Evolutionary conservation across 2,329 filamentous ascomycete genomes (phyloP).

Genomic region (Colletotrichum costaricense): DNA sequence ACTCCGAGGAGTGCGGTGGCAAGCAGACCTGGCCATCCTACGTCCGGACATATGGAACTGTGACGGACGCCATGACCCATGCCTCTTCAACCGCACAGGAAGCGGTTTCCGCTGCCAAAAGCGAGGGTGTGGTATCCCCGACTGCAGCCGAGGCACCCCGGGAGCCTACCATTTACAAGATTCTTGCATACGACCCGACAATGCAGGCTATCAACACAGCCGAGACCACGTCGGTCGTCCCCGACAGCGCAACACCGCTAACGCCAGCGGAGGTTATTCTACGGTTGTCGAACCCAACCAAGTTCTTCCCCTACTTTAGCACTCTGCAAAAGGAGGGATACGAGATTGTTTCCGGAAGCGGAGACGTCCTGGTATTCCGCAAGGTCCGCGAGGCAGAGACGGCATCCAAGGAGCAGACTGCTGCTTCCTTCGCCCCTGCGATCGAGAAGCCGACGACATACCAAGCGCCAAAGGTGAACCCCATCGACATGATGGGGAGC

Average conservation of each 20-base stretch:
- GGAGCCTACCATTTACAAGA: constrained; percentile 63
- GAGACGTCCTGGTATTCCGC: constrained; percentile 74
- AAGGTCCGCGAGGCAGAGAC: constrained; percentile 58
- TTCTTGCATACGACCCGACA: constrained; percentile 73
- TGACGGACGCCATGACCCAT: constrained; percentile 19
- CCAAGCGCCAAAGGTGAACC: constrained; percentile 57
- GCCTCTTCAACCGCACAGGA: background rate
- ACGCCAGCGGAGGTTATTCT: constrained; percentile 71
- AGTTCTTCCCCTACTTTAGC: constrained; percentile 73
- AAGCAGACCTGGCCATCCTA: constrained; percentile 47
- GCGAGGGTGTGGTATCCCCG: background rate
- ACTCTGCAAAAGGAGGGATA: constrained; percentile 71
- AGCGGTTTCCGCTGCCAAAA: background rate
- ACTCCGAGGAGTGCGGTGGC: constrained; percentile 54
- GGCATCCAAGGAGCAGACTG: constrained; percentile 26
- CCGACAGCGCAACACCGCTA: constrained; percentile 59
- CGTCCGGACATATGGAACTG: constrained; percentile 47
- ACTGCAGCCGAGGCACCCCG: constrained; percentile 18
- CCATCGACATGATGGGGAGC: constrained; percentile 67
- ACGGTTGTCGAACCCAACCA: constrained; percentile 69
- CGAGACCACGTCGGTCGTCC: constrained; percentile 68
- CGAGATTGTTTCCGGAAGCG: constrained; percentile 72
- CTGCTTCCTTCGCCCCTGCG: background rate
- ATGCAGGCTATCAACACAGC: constrained; percentile 68
- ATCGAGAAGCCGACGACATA: constrained; percentile 34